Conservation (phyloP, 148 eudicot species). For the Vaccinium darrowii region DNA sequence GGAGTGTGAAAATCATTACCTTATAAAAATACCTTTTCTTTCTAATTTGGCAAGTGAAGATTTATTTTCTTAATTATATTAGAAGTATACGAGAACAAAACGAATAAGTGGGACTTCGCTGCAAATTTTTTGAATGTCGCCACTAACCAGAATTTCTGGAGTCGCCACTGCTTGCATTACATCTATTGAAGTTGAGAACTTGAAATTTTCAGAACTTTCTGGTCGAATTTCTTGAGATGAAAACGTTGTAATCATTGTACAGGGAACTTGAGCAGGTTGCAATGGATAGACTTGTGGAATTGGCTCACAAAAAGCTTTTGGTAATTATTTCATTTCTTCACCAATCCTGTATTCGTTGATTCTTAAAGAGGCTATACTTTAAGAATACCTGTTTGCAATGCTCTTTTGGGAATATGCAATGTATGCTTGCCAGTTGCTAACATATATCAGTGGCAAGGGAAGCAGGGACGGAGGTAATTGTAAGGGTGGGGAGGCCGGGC, state of each 20-base stretch:
- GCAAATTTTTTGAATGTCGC: too few relatives aligned
- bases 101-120: too few relatives aligned
- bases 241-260: slow-evolving; percentile 22
- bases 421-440: background rate
- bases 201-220: background rate
- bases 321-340: slow-evolving; percentile 34
- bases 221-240: background rate
- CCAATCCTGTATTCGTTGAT: background rate
- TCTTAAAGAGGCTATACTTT: background rate
- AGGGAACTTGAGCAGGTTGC: slow-evolving; percentile 80
- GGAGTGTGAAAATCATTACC: too few relatives aligned
- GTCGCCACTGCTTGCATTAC: background rate
- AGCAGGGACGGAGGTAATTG: background rate
- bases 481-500: too few relatives aligned
- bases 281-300: slow-evolving; percentile 65
- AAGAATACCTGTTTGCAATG: background rate
- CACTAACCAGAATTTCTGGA: too few relatives aligned
- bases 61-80: too few relatives aligned
- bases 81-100: too few relatives aligned
- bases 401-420: background rate
- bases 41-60: too few relatives aligned
- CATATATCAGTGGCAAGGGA: background rate
- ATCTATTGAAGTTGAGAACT: slow-evolving; percentile 5
- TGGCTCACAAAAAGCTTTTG: slow-evolving; percentile 75
- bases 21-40: too few relatives aligned